Evolutionary conservation across 495 filamentous ascomycete species (phyloP).

Genomic region (Rhypophila decipiens): DNA sequence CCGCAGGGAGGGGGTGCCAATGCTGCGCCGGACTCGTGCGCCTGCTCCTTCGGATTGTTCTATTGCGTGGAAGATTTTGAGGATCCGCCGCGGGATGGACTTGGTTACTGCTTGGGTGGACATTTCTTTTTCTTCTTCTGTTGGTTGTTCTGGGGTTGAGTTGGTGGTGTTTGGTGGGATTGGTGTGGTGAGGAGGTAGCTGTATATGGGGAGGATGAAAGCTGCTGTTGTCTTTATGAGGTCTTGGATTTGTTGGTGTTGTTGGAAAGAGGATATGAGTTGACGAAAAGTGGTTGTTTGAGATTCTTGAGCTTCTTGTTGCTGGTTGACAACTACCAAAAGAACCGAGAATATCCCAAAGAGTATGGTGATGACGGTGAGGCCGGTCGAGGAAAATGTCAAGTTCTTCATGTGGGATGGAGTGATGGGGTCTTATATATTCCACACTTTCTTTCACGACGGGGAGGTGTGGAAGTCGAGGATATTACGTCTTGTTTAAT

Average conservation of each 20-base stretch:
- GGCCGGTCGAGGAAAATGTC: not conserved
- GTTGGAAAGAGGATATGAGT: not conserved
- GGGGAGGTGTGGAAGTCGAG: no score
- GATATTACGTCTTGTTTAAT: no score
- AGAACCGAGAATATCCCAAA: no score
- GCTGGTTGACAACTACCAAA: not conserved
- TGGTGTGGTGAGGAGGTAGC: slow-evolving; percentile 9
- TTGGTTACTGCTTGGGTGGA: slow-evolving; percentile 51
- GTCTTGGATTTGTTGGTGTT: not conserved
- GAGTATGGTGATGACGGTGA: not conserved
- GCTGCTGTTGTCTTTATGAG: slow-evolving; percentile 3
- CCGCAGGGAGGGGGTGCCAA: slow-evolving; percentile 75
- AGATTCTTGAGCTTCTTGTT: not conserved
- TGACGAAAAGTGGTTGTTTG: not conserved
- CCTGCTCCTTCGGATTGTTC: slow-evolving; percentile 89
- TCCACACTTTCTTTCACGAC: no score
- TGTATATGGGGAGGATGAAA: slow-evolving; percentile 3
- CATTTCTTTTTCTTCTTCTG: no score
- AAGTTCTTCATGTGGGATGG: no score
- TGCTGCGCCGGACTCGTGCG: slow-evolving; percentile 78
- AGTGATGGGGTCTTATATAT: no score
- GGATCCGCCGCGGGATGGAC: slow-evolving; percentile 68
- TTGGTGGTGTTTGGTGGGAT: no score
- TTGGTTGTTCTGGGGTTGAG: no score
- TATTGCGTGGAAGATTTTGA: slow-evolving; percentile 71